Conservation (phyloP, 345 rosid genomes). For the Turritis glabra region DNA sequence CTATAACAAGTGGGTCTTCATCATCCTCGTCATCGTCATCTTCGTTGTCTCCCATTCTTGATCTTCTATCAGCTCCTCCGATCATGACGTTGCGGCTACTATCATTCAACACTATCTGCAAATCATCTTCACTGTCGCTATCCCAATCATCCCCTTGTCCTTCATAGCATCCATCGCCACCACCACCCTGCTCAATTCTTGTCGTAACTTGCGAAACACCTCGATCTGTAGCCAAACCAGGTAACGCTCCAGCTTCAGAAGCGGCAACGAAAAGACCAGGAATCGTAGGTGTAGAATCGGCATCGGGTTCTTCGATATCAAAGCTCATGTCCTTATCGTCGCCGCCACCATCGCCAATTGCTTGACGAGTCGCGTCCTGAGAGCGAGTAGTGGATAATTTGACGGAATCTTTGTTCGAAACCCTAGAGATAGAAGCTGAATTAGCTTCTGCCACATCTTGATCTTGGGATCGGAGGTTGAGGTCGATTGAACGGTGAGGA, state of each 20-base stretch:
- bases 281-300: slow-evolving; percentile 48
- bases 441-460: slow-evolving; percentile 22
- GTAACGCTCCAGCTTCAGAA: slow-evolving; percentile 26
- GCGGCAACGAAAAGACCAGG: slow-evolving; percentile 55
- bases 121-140: slow-evolving; percentile 97
- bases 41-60: slow-evolving; percentile 48
- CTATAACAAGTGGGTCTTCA: slow-evolving; percentile 69
- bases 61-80: slow-evolving; percentile 55
- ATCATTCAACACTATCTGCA: slow-evolving; percentile 91
- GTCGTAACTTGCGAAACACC: slow-evolving; percentile 12
- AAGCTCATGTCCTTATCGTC: slow-evolving; percentile 53
- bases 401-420: slow-evolving; percentile 34
- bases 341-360: slow-evolving; percentile 17
- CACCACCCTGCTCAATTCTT: slow-evolving; percentile 9
- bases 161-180: slow-evolving; percentile 23
- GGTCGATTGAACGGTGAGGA: slow-evolving; percentile 58
- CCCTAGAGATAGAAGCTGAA: slow-evolving; percentile 48
- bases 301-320: slow-evolving; percentile 76
- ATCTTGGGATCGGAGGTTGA: slow-evolving; percentile 47
- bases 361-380: slow-evolving; percentile 21
- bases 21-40: slow-evolving; percentile 80
- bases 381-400: slow-evolving; percentile 23
- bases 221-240: slow-evolving; percentile 36
- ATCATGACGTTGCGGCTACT: slow-evolving; percentile 53
- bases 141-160: slow-evolving; percentile 66